A percentile compares a stretch with the other conserved stretches of the same genome.
These are phyloP conservation scores for Bonia amplexicaulis DNA, from an alignment of 176 grass and related monocot genomes.

Conservation along the genomic window DNA sequence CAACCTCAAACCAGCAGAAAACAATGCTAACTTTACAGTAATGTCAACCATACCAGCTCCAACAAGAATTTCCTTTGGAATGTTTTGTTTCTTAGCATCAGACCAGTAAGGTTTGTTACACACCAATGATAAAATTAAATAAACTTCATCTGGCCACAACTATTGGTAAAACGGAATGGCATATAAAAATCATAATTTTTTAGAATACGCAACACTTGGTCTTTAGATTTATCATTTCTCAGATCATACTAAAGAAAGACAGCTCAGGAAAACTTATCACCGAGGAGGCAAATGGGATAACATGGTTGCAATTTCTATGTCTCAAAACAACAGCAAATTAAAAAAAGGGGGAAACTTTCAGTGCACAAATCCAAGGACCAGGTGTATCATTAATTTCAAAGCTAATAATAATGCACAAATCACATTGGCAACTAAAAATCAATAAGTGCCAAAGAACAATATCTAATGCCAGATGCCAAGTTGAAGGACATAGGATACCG, in stretches of 20 bases:
- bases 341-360: not conserved
- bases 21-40: not conserved
- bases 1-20: slow-evolving; percentile 1
- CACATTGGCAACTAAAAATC: not conserved
- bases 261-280: too few relatives aligned
- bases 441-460: slow-evolving; percentile 16
- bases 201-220: not conserved
- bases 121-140: not conserved
- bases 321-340: not conserved
- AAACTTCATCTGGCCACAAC: not conserved
- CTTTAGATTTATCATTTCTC: too few relatives aligned
- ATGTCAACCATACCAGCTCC: not conserved
- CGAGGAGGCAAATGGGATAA: not conserved
- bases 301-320: not conserved
- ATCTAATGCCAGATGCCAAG: not conserved
- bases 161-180: not conserved
- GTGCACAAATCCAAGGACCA: slow-evolving; percentile 6
- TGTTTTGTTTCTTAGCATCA: too few relatives aligned
- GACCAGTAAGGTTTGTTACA: not conserved
- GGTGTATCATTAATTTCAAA: not conserved
- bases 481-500: slow-evolving; percentile 45
- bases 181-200: not conserved
- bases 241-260: too few relatives aligned
- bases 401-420: slow-evolving; percentile 13
- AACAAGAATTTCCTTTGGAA: too few relatives aligned